Conservation (phyloP, 768 basidiomycete genomes). For the Dentipellis sp. region DNA sequence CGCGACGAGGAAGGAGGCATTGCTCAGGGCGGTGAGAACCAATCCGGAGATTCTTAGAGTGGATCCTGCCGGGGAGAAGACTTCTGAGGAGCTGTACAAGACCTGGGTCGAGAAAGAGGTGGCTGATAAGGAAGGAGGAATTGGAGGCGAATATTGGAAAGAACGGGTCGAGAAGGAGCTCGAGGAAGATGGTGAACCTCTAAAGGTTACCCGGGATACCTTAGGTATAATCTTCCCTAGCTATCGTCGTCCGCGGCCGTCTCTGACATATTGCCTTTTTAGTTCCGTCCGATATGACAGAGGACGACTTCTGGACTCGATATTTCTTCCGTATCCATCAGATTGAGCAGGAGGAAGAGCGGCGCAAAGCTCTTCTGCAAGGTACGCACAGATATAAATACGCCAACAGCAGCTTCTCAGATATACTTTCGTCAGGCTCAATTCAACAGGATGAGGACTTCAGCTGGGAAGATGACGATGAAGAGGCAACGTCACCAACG, state of each 20-base stretch:
- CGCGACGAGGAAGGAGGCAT: conserved; percentile 13
- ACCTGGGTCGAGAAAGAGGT: conserved; percentile 49
- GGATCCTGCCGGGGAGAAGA: conserved; percentile 62
- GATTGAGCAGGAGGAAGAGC: conserved; percentile 69
- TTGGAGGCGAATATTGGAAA: conserved; percentile 50
- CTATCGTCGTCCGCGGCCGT: background rate
- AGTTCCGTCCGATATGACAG: conserved; percentile 64
- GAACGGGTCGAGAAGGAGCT: conserved; percentile 38
- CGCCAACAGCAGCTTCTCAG: background rate
- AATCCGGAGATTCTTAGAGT: conserved; percentile 69
- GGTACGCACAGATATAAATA: conserved; percentile 30
- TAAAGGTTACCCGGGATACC: conserved; percentile 43
- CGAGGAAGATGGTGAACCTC: conserved; percentile 36
- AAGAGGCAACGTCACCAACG: conserved; percentile 34
- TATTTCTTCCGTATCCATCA: conserved; percentile 88
- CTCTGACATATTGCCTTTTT: background rate
- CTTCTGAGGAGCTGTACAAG: conserved; percentile 42
- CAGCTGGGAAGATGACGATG: conserved; percentile 90
- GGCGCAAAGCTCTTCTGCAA: conserved; percentile 68
- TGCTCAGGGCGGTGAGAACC: conserved; percentile 63
- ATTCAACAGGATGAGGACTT: conserved; percentile 77
- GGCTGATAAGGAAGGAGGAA: conserved; percentile 44
- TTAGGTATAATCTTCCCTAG: conserved; percentile 40
- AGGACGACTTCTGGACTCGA: conserved; percentile 72
- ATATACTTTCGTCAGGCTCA: conserved; percentile 30